phyloP scores from a whole-genome alignment of 148 eudicot species.

The Cornus controversa region DNA sequence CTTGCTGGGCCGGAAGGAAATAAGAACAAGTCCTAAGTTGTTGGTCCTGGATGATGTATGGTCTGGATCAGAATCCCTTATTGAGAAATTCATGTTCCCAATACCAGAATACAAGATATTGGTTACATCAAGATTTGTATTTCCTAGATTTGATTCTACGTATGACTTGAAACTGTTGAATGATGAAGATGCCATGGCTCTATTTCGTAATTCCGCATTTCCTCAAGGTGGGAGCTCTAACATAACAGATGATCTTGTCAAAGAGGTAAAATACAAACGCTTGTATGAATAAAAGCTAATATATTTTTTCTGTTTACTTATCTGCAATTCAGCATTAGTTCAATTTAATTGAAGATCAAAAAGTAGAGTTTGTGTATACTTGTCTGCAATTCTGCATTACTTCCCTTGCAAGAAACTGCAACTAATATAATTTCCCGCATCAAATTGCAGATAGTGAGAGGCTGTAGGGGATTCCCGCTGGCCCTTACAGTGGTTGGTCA shows the following conservation, averaged over 20 bases:
- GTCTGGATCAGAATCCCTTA: conserved; percentile 11
- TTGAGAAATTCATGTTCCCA: conserved; percentile 10
- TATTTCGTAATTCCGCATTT: conserved; percentile 8
- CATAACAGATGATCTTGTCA: conserved; percentile 13
- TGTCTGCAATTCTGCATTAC: too few species aligned
- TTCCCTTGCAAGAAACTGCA: not conserved
- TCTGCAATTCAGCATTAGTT: too few species aligned
- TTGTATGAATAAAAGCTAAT: too few species aligned
- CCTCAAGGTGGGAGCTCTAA: conserved; percentile 10
- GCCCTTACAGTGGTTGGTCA: conserved; percentile 21
- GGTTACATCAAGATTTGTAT: conserved; percentile 23
- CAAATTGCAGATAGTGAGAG: too few species aligned
- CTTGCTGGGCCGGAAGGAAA: not conserved
- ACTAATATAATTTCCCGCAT: not conserved
- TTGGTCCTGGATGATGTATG: conserved; percentile 27
- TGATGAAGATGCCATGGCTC: conserved; percentile 5
- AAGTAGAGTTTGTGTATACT: too few species aligned
- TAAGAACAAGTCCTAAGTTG: conserved; percentile 3
- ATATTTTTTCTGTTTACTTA: too few species aligned
- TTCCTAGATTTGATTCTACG: conserved; percentile 1
- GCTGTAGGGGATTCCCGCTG: too few species aligned
- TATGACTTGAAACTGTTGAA: too few species aligned
- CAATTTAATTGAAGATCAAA: too few species aligned
- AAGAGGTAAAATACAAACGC: conserved; percentile 1
- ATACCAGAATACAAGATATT: conserved; percentile 19